Percentiles rank a stretch among this genome's conserved stretches.
phyloP scores from a whole-genome alignment of 257 asterid genomes.

The Craterostigma plantagineum region DNA sequence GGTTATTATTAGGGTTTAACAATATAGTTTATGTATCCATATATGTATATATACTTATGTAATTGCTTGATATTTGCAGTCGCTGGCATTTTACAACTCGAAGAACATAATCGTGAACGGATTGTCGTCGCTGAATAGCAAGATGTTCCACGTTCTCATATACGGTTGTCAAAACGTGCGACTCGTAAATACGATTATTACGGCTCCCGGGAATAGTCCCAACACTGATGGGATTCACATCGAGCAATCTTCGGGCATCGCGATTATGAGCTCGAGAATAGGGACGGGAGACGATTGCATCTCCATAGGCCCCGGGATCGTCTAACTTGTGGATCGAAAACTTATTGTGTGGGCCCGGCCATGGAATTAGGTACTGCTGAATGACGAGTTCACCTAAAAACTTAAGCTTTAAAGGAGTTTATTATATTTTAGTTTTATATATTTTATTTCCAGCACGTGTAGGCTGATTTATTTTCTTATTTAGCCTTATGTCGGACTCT shows the following conservation, averaged over 20 bases:
- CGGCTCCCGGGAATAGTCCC: conserved; percentile 40
- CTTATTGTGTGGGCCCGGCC: conserved; percentile 55
- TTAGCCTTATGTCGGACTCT: no score
- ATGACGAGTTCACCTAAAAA: no score
- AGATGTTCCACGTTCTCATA: conserved; percentile 36
- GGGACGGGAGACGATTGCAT: conserved; percentile 57
- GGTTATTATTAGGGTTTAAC: no score
- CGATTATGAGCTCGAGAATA: conserved; percentile 20
- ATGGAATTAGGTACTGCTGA: conserved; percentile 64
- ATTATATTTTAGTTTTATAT: no score
- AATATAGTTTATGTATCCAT: no score
- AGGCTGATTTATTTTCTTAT: no score
- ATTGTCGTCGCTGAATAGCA: conserved; percentile 31
- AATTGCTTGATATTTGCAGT: conserved; percentile 10
- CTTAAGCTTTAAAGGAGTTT: no score
- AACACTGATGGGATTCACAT: conserved; percentile 59
- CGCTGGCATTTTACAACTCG: conserved; percentile 36
- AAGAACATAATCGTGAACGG: conserved; percentile 27
- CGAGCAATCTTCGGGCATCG: conserved; percentile 19
- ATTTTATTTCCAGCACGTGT: no score
- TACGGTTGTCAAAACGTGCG: conserved; percentile 23
- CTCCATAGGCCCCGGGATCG: conserved; percentile 46
- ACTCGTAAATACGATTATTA: conserved; percentile 17
- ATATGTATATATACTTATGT: no score
- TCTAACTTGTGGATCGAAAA: conserved; percentile 37